Evolutionary conservation across 106 monocot genomes (phyloP).

Genomic region (Dendrobium chrysotoxum): DNA sequence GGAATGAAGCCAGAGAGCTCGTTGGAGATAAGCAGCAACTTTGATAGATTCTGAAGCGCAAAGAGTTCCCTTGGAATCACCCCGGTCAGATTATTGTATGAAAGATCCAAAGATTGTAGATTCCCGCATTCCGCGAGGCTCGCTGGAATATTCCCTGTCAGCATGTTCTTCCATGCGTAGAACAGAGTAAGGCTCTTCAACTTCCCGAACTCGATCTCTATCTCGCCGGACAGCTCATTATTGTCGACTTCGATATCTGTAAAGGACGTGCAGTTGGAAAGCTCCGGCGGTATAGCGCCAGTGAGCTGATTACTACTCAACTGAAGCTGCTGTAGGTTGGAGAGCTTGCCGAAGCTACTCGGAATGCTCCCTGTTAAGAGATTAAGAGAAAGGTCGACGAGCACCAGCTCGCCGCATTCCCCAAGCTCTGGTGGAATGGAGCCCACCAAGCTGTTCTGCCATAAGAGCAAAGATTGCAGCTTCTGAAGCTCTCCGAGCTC

Average conservation of each 20-base stretch:
- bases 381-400: constrained; percentile 80
- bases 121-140: constrained; percentile 44
- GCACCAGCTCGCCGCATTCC: constrained; percentile 35
- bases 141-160: constrained; percentile 66
- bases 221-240: constrained; percentile 74
- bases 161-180: constrained; percentile 84
- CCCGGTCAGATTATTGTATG: constrained; percentile 77
- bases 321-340: constrained; percentile 64
- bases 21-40: constrained; percentile 72
- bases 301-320: constrained; percentile 73
- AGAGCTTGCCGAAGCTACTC: constrained; percentile 38
- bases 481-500: constrained; percentile 54
- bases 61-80: constrained; percentile 62
- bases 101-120: constrained; percentile 80
- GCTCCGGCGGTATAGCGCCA: constrained; percentile 48
- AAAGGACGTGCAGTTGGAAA: constrained; percentile 59
- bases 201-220: constrained; percentile 49
- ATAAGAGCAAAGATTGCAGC: constrained; percentile 72
- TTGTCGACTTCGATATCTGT: constrained; percentile 82
- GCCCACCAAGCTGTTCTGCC: constrained; percentile 82
- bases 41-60: constrained; percentile 66
- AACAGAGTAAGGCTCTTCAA: constrained; percentile 59
- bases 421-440: constrained; percentile 70
- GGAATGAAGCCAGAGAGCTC: constrained; percentile 78
- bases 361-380: constrained; percentile 64